Percentiles rank a stretch among this genome's conserved stretches.
Evolutionary conservation across 2,329 filamentous ascomycete genomes (phyloP).

Genomic region (Atkinsonella hypoxylon): DNA sequence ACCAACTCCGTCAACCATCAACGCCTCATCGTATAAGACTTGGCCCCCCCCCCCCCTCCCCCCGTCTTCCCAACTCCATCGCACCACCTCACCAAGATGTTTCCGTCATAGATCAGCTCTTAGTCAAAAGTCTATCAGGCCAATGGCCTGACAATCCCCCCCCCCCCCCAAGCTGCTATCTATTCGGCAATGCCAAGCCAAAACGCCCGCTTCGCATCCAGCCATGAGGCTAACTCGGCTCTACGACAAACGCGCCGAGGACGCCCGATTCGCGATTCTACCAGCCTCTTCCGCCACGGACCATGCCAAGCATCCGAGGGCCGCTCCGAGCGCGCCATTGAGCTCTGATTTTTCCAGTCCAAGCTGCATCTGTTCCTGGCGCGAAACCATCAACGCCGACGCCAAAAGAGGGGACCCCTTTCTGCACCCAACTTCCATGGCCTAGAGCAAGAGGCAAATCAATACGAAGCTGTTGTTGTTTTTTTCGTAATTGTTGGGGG

Average conservation of each 20-base stretch:
- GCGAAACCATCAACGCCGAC: constrained; percentile 26
- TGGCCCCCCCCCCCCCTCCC: too few species aligned
- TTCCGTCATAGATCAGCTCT: too few species aligned
- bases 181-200: too few species aligned
- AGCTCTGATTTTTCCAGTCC: constrained; percentile 30
- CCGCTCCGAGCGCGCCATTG: constrained; percentile 23
- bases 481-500: too few species aligned
- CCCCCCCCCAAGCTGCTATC: too few species aligned
- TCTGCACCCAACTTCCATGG: constrained; percentile 6
- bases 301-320: constrained; percentile 19
- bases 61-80: too few species aligned
- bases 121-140: too few species aligned
- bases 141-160: too few species aligned
- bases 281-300: constrained; percentile 30
- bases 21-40: too few species aligned
- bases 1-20: too few species aligned
- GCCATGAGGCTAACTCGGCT: constrained; percentile 24
- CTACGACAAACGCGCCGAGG: constrained; percentile 30
- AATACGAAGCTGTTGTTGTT: too few species aligned
- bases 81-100: too few species aligned
- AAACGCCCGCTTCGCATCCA: background rate
- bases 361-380: constrained; percentile 30
- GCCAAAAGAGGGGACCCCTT: constrained; percentile 22
- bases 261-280: constrained; percentile 26
- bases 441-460: background rate